A percentile compares a stretch with the other conserved stretches of the same genome.
phyloP scores from a whole-genome alignment of 768 basidiomycete species.

The Brasilioporus rufonigricans region DNA sequence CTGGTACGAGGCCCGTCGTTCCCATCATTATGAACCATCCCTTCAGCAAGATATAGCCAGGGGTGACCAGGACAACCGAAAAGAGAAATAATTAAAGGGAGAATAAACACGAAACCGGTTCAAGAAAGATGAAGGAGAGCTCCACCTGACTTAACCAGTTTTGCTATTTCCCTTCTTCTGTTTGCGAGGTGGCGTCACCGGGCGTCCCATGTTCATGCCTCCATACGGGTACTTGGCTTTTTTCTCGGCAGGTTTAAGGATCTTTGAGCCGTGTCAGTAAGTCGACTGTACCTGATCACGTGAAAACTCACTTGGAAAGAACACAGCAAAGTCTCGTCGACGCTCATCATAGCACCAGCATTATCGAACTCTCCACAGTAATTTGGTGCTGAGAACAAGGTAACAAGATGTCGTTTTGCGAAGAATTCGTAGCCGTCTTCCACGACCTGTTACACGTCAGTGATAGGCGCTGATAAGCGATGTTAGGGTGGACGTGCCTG shows the following conservation, averaged over 20 bases:
- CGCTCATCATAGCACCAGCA: conserved; percentile 99
- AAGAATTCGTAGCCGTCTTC: conserved; percentile 99
- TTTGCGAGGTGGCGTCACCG: conserved; percentile 95
- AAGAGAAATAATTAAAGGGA: conserved; percentile 26
- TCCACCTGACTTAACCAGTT: conserved; percentile 41
- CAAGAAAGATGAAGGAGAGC: conserved; percentile 27
- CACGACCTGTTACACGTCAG: conserved; percentile 63
- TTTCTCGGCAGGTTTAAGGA: conserved; percentile 99
- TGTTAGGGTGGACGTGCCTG: conserved; percentile 55
- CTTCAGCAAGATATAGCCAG: conserved; percentile 30
- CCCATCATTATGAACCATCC: conserved; percentile 19
- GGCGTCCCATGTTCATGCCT: conserved; percentile 82
- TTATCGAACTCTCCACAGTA: conserved; percentile 98
- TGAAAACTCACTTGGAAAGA: conserved; percentile 83
- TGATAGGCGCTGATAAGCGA: conserved; percentile 1
- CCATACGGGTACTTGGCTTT: conserved; percentile 92
- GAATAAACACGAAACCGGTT: conserved; percentile 29
- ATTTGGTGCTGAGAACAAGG: conserved; percentile 95
- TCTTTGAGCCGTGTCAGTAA: conserved; percentile 45
- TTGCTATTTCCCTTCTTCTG: conserved; percentile 95
- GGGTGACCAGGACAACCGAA: conserved; percentile 23
- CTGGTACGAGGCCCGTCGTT: conserved; percentile 16
- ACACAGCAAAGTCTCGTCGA: conserved; percentile 94
- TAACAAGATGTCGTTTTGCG: conserved; percentile 95
- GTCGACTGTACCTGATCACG: neutral